These are phyloP conservation scores for Exophiala aquamarina DNA, from an alignment of 2,329 filamentous ascomycete species.

Conservation along the genomic window DNA sequence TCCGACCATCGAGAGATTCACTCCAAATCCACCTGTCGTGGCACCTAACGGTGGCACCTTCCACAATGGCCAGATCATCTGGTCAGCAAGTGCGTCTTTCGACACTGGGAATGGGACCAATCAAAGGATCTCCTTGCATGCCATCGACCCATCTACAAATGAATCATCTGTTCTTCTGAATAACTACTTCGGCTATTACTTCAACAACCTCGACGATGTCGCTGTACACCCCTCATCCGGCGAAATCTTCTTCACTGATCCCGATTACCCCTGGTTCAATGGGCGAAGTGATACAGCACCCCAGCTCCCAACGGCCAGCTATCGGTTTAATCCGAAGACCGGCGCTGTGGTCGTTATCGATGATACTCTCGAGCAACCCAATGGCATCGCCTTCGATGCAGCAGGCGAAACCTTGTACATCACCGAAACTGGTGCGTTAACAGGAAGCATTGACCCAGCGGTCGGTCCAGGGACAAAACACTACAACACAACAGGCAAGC, in stretches of 20 bases:
- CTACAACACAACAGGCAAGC: conserved; percentile 24
- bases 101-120: conserved; percentile 36
- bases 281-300: conserved; percentile 37
- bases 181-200: conserved; percentile 49
- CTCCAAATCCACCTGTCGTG: conserved; percentile 44
- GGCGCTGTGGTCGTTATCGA: conserved; percentile 38
- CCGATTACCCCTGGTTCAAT: conserved; percentile 40
- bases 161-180: conserved; percentile 43
- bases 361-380: conserved; percentile 41
- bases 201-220: conserved; percentile 45
- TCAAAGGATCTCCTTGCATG: conserved; percentile 43
- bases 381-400: conserved; percentile 45
- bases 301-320: conserved; percentile 38
- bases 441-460: conserved; percentile 29
- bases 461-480: conserved; percentile 18
- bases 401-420: conserved; percentile 42
- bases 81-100: conserved; percentile 40
- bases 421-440: conserved; percentile 39
- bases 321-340: conserved; percentile 38
- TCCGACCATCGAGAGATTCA: conserved; percentile 37
- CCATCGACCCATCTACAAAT: conserved; percentile 47
- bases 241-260: conserved; percentile 53
- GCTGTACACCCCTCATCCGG: conserved; percentile 41
- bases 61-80: conserved; percentile 41
- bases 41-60: conserved; percentile 44